Evolutionary conservation across 1,284 basidiomycete genomes (phyloP).

Genomic region (Ustilago sp.): DNA sequence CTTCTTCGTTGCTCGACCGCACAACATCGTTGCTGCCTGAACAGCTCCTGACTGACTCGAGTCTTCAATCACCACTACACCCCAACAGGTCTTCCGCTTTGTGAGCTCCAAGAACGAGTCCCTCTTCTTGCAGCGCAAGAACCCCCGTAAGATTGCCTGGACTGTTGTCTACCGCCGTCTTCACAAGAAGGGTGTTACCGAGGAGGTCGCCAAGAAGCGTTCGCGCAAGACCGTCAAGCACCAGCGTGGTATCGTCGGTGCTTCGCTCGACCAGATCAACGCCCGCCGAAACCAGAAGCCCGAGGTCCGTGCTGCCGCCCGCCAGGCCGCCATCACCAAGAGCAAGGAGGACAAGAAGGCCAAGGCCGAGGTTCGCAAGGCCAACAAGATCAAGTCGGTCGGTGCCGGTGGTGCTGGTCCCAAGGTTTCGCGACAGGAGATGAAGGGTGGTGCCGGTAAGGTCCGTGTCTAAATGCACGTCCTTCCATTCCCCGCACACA

Average conservation of each 20-base stretch:
- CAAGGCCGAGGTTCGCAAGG: conserved; percentile 64
- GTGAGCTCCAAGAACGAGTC: conserved; percentile 78
- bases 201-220: conserved; percentile 98
- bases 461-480: conserved; percentile 56
- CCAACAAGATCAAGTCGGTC: conserved; percentile 74
- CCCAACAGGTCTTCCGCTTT: conserved; percentile 65
- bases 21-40: not conserved
- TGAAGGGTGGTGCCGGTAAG: conserved; percentile 79
- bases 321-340: conserved; percentile 92
- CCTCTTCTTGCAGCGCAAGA: conserved; percentile 99
- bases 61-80: not conserved
- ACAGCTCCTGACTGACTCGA: not conserved
- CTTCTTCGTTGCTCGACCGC: not conserved
- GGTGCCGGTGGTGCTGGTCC: conserved; percentile 73
- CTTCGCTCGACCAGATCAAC: conserved; percentile 88
- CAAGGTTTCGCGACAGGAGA: conserved; percentile 93
- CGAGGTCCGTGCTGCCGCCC: conserved; percentile 83
- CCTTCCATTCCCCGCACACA: not conserved
- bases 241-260: conserved; percentile 97
- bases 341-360: conserved; percentile 88
- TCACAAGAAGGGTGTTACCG: conserved; percentile 99
- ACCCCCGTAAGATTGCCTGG: conserved; percentile 99
- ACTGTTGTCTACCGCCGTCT: conserved; percentile 95
- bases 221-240: conserved; percentile 96
- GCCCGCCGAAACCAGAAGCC: conserved; percentile 83